These are phyloP conservation scores for Prunus armeniaca DNA, from an alignment of 306 rosid genomes.

Conservation along the genomic window DNA sequence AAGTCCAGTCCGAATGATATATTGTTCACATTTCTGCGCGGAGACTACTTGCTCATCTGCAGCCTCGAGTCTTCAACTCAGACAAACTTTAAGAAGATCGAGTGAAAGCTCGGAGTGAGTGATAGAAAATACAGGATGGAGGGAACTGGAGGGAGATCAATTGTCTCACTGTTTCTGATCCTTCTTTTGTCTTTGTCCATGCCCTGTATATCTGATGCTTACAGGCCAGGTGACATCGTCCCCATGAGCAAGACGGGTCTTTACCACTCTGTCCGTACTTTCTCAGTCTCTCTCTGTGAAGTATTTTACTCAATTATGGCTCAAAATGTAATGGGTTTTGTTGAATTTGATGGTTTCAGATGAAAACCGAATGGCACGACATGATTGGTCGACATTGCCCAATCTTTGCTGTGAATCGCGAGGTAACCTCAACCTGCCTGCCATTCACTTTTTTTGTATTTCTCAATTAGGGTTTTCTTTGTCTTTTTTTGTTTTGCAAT, in stretches of 20 bases:
- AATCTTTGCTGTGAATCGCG: constrained; percentile 83
- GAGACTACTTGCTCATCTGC: background rate
- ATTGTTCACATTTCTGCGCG: background rate
- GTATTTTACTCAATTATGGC: background rate
- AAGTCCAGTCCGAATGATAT: background rate
- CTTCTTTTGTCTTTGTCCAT: constrained; percentile 23
- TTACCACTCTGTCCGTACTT: constrained; percentile 79
- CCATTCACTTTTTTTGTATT: constrained; percentile 8
- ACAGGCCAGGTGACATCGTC: constrained; percentile 81
- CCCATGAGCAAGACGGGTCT: constrained; percentile 98
- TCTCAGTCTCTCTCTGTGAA: background rate
- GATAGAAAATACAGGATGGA: constrained; percentile 29
- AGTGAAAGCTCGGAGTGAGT: background rate
- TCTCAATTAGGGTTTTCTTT: constrained; percentile 25
- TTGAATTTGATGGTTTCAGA: constrained; percentile 39
- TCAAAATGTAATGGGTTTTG: constrained; percentile 8
- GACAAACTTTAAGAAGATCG: background rate
- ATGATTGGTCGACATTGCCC: constrained; percentile 95
- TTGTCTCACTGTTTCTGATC: constrained; percentile 19
- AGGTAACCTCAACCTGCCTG: constrained; percentile 42
- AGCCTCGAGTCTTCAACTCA: background rate
- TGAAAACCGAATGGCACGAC: constrained; percentile 89
- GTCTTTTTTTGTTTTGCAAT: background rate
- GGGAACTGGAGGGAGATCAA: constrained; percentile 23
- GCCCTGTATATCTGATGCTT: constrained; percentile 37